These are phyloP conservation scores for Neofusicoccum kwambonambiense DNA, from an alignment of 2,329 filamentous ascomycete species.

Conservation along the genomic window DNA sequence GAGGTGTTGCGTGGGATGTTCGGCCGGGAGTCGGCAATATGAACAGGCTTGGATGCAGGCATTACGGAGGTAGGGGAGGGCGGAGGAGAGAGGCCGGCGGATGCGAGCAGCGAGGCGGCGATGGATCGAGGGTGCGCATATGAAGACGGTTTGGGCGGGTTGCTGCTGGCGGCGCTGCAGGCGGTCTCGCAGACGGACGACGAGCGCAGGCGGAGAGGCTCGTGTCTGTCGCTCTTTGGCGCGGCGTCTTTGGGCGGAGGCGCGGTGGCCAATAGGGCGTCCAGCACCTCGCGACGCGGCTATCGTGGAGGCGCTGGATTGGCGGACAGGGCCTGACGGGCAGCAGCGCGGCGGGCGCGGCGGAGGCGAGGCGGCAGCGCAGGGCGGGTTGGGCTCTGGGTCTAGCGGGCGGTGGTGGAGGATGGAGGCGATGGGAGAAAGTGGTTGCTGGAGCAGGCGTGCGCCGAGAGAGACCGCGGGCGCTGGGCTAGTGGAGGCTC, in stretches of 20 bases:
- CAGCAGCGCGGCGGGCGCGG: constrained; percentile 5
- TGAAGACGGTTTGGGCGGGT: constrained; percentile 26
- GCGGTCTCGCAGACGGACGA: constrained; percentile 20
- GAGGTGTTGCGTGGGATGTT: constrained; percentile 71
- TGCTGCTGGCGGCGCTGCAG: constrained; percentile 18
- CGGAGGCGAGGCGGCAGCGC: background rate
- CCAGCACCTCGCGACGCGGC: constrained; percentile 36
- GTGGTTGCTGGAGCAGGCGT: background rate
- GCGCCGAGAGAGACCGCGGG: background rate
- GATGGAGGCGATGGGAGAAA: background rate
- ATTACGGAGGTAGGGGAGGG: constrained; percentile 37
- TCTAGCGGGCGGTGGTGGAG: background rate
- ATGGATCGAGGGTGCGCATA: constrained; percentile 38
- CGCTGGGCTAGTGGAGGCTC: constrained; percentile 1
- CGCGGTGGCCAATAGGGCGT: constrained; percentile 34
- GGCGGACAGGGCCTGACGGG: constrained; percentile 14
- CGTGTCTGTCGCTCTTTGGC: constrained; percentile 17
- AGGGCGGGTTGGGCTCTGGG: background rate
- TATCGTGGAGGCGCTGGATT: constrained; percentile 36
- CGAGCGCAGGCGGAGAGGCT: constrained; percentile 11
- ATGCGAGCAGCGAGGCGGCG: constrained; percentile 31
- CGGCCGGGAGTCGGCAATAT: constrained; percentile 31
- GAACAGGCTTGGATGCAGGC: constrained; percentile 32
- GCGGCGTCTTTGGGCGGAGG: background rate
- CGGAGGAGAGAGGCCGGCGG: constrained; percentile 30